phyloP scores from a whole-genome alignment of 805 yeast species.

The Barnettozyma pratensis region DNA sequence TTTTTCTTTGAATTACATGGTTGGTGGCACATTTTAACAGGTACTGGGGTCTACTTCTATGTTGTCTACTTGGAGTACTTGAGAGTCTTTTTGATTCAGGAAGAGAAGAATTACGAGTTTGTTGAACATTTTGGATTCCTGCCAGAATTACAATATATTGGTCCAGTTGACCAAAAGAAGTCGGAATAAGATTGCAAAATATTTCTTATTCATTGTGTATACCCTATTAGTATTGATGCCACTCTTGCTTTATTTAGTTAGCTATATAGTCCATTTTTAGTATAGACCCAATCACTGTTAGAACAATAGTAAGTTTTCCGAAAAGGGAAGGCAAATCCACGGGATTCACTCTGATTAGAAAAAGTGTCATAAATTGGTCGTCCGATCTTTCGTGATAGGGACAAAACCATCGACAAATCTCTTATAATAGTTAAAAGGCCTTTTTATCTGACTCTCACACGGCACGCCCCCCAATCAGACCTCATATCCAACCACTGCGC shows the following conservation, averaged over 20 bases:
- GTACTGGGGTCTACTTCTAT: slow-evolving; percentile 83
- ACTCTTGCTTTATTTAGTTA: too few species aligned
- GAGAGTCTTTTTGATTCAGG: slow-evolving; percentile 57
- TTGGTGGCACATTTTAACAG: slow-evolving; percentile 94
- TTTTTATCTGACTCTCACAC: neutral
- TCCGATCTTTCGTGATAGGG: too few species aligned
- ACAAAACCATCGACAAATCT: too few species aligned
- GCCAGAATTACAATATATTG: slow-evolving; percentile 35
- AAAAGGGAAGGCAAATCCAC: too few species aligned
- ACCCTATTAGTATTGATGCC: too few species aligned
- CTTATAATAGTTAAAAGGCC: neutral
- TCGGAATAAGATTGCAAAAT: neutral
- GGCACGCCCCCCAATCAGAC: neutral
- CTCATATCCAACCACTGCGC: too few species aligned
- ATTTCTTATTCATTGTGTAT: too few species aligned
- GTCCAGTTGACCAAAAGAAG: neutral
- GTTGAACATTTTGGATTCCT: slow-evolving; percentile 55
- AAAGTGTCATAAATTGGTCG: too few species aligned
- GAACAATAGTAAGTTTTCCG: too few species aligned
- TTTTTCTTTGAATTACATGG: slow-evolving; percentile 87
- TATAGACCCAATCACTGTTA: too few species aligned
- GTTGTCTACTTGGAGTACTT: slow-evolving; percentile 74
- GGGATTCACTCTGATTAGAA: too few species aligned
- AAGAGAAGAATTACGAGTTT: slow-evolving; percentile 50
- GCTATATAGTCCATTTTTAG: too few species aligned